Base-by-base conservation (phyloP, 305 asterid genomes). In the Lippia alba region DNA sequence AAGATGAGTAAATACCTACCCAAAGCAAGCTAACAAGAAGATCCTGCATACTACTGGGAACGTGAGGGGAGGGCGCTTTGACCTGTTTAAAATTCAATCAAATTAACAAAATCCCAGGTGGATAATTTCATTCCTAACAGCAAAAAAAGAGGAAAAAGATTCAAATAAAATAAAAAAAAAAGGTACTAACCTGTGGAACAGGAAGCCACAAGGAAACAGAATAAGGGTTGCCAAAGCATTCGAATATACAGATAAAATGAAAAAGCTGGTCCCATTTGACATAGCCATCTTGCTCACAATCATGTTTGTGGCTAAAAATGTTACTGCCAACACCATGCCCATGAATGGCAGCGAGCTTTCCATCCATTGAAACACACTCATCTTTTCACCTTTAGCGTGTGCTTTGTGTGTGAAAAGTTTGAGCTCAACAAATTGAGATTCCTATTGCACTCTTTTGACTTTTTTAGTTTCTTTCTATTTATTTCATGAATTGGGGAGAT, bases 251-350 rank as follows among this genome's bases (percentile, higher is more conserved):
- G 87, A 73, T 12, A 86, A 61, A 39, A 84, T 71, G 74, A 77
- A 84, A 79, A 76, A 76, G 62, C 86, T 83, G 64, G 85, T 76
- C 64, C 89, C 95, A 24, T 74, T 70, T 8, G 86, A 79, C 82
- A 81, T 86, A 34, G 91, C 95, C 53, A 75, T 64, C 72, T 87
- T 84, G 78, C 84, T 81, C 1, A 84, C 16, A 41, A 83, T 80
- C 85, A 78, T 80, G 73, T 78, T 76, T 8, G 17, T 15, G 36
- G 88, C 81, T 61, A 83, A 59, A 41, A 80, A 74, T 17, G 85
- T 80, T 15, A 83, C 80, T 4, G 83, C 88, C 50, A 74, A 34
- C 62, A 80, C 66, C 88, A 83, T 83, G 59, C 73, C 88, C 60
- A 80, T 4, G 14, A 78, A 74, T 0, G 83, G 82, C 61, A 83